Base-by-base conservation (phyloP, 495 filamentous ascomycete species). In the Pseudomonodictys pantanalensis region DNA sequence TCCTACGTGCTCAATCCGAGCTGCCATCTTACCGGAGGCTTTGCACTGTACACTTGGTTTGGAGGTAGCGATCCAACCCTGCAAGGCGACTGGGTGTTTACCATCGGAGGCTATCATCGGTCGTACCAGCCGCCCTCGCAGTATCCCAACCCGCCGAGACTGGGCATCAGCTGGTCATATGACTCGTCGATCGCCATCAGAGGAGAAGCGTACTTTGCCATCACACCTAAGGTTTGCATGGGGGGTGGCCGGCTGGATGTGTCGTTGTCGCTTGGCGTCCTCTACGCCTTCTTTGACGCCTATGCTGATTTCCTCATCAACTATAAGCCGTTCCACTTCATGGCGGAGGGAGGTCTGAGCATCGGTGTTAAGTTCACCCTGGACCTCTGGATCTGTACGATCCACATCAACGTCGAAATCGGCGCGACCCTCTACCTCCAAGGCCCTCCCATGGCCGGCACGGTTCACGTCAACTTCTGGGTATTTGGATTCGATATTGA, bases 221-320 rank as follows among this genome's bases (percentile, higher is more conserved):
- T 83, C 43, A 83, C 79, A 2, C 79, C 79, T 8, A 77, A 77
- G 49, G 64, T 54, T 0, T 73, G 68, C 60, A 82, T 83, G 81
- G 77, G 60, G 17, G 80, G 80, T 1, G 77, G 73, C 0, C 28
- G 52, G 0, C 60, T 80, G 0, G 35, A 71, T 20, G 74, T 68
- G 0, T 26, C 55, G 0, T 53, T 79, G 10, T 25, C 25, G 2
- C 41, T 67, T 0, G 75, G 75, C 0, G 62, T 70, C 0, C 35
- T 82, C 3, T 50, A 53, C 2, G 80, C 79, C 1, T 76, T 42
- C 41, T 76, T 81, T 44, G 71, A 78, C 41, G 77, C 75, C 1
- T 77, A 42, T 20, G 70, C 69, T 18, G 75, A 82, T 62, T 75
- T 78, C 59, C 64, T 82, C 3, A 75, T 83, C 65, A 78, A 81